A percentile compares a stretch with the other conserved stretches of the same genome.
Conservation (phyloP, 83 land plant genomes). For the Isoetes engelmannii region DNA sequence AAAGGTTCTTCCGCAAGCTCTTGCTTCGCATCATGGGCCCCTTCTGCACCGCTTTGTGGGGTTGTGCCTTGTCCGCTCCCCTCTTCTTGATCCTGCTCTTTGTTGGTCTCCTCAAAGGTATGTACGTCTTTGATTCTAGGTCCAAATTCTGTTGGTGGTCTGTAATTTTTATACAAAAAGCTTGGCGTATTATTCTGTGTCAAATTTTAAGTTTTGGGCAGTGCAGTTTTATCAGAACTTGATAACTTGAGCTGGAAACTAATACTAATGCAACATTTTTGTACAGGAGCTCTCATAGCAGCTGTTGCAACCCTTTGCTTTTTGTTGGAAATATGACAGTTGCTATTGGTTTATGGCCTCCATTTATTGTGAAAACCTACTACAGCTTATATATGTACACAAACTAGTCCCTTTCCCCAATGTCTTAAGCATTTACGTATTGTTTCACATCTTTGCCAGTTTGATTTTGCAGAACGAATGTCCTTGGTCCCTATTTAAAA, state of each 20-base stretch:
- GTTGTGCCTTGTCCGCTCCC: slow-evolving; percentile 48
- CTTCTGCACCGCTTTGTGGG: slow-evolving; percentile 35
- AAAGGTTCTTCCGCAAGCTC: too few relatives aligned
- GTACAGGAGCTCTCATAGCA: slow-evolving; percentile 3
- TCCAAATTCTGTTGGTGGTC: neutral
- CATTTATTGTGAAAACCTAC: slow-evolving; percentile 49
- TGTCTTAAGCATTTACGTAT: neutral
- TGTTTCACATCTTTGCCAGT: neutral
- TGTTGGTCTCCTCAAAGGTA: slow-evolving; percentile 60
- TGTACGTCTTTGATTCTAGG: neutral
- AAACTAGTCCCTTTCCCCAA: neutral
- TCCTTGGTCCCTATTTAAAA: slow-evolving; percentile 60
- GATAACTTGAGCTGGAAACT: too few relatives aligned
- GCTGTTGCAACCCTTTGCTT: slow-evolving; percentile 26
- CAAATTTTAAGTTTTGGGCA: slow-evolving; percentile 17
- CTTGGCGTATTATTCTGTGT: slow-evolving; percentile 52
- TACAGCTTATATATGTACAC: slow-evolving; percentile 50
- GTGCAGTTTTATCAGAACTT: too few relatives aligned
- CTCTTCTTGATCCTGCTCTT: slow-evolving; percentile 45
- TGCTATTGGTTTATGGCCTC: slow-evolving; percentile 71
- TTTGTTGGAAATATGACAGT: slow-evolving; percentile 55
- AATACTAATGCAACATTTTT: too few relatives aligned
- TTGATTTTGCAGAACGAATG: slow-evolving; percentile 44
- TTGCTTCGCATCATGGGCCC: too few relatives aligned
- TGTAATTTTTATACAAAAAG: neutral